Conservation (phyloP, 192 early-diverging fungal genomes). For the Backusella tarrabulga region DNA sequence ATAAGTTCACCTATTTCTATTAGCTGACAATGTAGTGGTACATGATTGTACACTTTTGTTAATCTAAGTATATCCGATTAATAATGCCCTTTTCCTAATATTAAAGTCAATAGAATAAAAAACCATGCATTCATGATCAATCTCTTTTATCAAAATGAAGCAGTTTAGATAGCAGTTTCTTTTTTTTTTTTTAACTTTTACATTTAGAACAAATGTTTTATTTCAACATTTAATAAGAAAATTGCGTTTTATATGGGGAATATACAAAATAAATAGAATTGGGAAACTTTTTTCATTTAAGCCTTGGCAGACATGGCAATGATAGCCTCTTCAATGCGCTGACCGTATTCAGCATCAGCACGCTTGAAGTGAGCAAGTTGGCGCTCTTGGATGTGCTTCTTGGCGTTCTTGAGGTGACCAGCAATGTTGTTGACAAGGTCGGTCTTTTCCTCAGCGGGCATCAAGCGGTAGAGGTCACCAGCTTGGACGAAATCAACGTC, state of each 20-base stretch:
- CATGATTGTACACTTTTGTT: too few relatives aligned
- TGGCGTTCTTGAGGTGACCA: slow-evolving; percentile 57
- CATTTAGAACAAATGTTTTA: neutral
- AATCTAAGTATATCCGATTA: too few relatives aligned
- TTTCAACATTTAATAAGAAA: neutral
- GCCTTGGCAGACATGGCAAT: slow-evolving; percentile 18
- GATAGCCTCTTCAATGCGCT: slow-evolving; percentile 59
- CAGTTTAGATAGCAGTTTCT: too few relatives aligned
- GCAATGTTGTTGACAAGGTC: slow-evolving; percentile 64
- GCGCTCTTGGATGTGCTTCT: slow-evolving; percentile 65
- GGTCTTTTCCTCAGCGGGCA: slow-evolving; percentile 60
- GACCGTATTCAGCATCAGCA: slow-evolving; percentile 72
- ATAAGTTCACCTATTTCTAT: too few relatives aligned
- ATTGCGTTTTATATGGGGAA: neutral
- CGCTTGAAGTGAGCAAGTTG: slow-evolving; percentile 72
- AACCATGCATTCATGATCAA: too few relatives aligned
- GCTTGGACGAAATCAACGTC: slow-evolving; percentile 71
- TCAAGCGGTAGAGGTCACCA: slow-evolving; percentile 62
- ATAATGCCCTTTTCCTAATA: too few relatives aligned
- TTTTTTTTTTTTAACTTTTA: neutral
- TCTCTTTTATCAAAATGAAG: too few relatives aligned
- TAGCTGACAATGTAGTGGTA: too few relatives aligned
- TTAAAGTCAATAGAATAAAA: too few relatives aligned
- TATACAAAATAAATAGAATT: neutral
- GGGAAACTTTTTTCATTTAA: slow-evolving; percentile 24